Percentiles rank a stretch among this genome's conserved stretches.
Evolutionary conservation across 345 rosid species (phyloP).

Genomic region (Euphorbia lathyris): DNA sequence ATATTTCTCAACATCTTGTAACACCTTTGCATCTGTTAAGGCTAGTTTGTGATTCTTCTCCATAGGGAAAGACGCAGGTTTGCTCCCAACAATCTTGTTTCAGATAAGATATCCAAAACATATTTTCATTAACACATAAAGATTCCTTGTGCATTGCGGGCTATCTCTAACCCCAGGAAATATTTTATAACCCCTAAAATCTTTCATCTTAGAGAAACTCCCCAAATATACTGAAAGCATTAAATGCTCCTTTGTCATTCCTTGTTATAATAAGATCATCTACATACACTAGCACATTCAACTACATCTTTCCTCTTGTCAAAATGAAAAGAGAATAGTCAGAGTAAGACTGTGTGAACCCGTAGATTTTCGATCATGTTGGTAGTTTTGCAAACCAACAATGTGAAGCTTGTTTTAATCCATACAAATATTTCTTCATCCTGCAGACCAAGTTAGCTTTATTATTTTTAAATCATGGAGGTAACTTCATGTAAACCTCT

Average conservation of each 20-base stretch:
- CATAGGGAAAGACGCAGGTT: neutral
- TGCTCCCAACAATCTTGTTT: neutral
- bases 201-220: too few species aligned
- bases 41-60: neutral
- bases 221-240: too few species aligned
- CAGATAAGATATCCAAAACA: neutral
- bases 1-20: neutral
- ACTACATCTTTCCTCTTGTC: neutral
- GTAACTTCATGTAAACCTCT: too few species aligned
- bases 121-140: neutral
- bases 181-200: too few species aligned
- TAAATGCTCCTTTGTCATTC: too few species aligned
- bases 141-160: too few species aligned
- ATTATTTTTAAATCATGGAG: too few species aligned
- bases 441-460: too few species aligned
- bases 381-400: neutral
- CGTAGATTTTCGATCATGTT: neutral
- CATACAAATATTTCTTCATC: neutral
- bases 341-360: neutral
- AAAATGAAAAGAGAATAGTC: slow-evolving; percentile 3
- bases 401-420: neutral
- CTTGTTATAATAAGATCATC: too few species aligned
- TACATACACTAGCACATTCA: neutral
- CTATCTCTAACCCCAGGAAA: too few species aligned
- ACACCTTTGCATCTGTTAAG: neutral